Evolutionary conservation across 495 filamentous ascomycete genomes (phyloP).

Genomic region (Bombardia bombarda): DNA sequence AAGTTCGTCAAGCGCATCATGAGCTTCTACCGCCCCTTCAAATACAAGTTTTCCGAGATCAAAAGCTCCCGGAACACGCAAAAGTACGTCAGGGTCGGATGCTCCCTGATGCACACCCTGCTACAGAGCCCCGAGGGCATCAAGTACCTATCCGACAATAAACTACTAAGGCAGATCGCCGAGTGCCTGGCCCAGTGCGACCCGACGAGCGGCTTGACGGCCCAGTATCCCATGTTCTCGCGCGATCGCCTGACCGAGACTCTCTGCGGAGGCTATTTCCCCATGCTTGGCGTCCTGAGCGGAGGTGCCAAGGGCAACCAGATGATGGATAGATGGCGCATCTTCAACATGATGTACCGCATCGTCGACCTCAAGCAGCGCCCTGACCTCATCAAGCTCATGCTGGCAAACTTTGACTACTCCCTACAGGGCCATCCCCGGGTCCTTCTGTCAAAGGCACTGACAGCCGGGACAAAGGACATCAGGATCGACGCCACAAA

Average conservation of each 20-base stretch:
- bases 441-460: slow-evolving; percentile 84
- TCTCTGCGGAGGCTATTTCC: slow-evolving; percentile 85
- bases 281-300: slow-evolving; percentile 80
- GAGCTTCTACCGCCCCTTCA: slow-evolving; percentile 94
- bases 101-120: slow-evolving; percentile 75
- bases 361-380: slow-evolving; percentile 86
- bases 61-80: slow-evolving; percentile 87
- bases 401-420: slow-evolving; percentile 89
- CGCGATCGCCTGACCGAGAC: slow-evolving; percentile 73
- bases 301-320: slow-evolving; percentile 70
- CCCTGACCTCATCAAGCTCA: slow-evolving; percentile 78
- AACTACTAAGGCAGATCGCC: slow-evolving; percentile 84
- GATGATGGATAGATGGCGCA: slow-evolving; percentile 93
- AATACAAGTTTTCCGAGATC: slow-evolving; percentile 82
- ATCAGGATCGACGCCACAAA: slow-evolving; percentile 83
- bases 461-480: slow-evolving; percentile 84
- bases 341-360: slow-evolving; percentile 99
- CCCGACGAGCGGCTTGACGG: slow-evolving; percentile 80
- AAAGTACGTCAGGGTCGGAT: slow-evolving; percentile 85
- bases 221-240: slow-evolving; percentile 81
- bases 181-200: slow-evolving; percentile 94
- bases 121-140: slow-evolving; percentile 78
- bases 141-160: slow-evolving; percentile 81
- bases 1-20: slow-evolving; percentile 93
- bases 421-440: slow-evolving; percentile 76